A percentile compares a stretch with the other conserved stretches of the same genome.
These are phyloP conservation scores for Gilbertella persicaria DNA, from an alignment of 371 early-diverging fungal species.

Conservation along the genomic window DNA sequence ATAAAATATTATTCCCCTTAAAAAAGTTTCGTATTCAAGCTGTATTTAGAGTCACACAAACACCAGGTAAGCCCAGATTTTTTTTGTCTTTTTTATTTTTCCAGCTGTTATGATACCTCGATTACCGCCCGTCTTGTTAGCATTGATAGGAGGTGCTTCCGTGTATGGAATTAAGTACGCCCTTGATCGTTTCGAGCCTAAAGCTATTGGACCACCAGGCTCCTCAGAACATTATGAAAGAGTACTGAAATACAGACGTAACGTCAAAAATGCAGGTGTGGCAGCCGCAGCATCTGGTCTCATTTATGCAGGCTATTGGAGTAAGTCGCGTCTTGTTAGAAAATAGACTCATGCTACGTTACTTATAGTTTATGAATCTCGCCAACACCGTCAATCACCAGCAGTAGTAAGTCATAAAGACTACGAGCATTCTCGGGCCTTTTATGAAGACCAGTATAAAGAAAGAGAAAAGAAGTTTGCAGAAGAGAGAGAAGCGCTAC, in stretches of 20 bases:
- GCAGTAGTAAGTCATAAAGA: constrained; percentile 11
- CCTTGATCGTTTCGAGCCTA: constrained; percentile 37
- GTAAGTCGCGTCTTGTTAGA: constrained; percentile 15
- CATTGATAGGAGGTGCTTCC: constrained; percentile 39
- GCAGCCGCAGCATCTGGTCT: constrained; percentile 28
- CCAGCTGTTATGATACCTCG: constrained; percentile 51
- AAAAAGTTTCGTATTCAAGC: no score
- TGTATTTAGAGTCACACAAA: no score
- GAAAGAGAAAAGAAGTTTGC: constrained; percentile 31
- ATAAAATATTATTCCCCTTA: no score
- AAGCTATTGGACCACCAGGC: constrained; percentile 45
- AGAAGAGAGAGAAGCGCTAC: constrained; percentile 16
- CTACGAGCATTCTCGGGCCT: constrained; percentile 7
- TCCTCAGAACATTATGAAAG: constrained; percentile 31
- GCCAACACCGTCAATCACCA: constrained; percentile 33
- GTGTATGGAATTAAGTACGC: constrained; percentile 41
- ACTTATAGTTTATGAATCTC: constrained; percentile 32
- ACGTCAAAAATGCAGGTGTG: constrained; percentile 24
- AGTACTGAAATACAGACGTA: constrained; percentile 21
- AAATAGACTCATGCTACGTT: background rate
- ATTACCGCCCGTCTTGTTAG: constrained; percentile 44
- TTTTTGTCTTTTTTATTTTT: no score
- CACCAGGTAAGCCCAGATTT: no score
- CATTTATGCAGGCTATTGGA: constrained; percentile 29
- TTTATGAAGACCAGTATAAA: constrained; percentile 44